These are phyloP conservation scores for Pilobolus umbonatus DNA, from an alignment of 192 early-diverging fungal genomes.

Conservation along the genomic window DNA sequence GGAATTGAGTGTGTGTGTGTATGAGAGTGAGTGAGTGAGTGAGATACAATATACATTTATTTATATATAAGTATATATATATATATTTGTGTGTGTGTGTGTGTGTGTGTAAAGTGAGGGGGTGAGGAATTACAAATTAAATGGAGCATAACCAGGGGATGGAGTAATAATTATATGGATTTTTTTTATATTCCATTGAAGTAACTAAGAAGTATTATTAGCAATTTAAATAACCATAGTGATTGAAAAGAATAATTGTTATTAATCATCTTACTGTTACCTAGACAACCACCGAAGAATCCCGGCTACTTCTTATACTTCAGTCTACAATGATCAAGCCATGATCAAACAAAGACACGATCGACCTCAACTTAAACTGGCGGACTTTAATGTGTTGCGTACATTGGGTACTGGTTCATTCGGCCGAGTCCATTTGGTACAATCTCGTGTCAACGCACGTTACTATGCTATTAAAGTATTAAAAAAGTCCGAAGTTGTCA, in stretches of 20 bases:
- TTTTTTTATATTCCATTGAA: not conserved
- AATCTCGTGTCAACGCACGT: conserved; percentile 69
- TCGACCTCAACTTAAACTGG: conserved; percentile 57
- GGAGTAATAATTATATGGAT: not conserved
- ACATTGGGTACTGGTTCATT: conserved; percentile 98
- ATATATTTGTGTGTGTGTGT: too few relatives aligned
- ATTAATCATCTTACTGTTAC: not conserved
- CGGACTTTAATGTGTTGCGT: conserved; percentile 80
- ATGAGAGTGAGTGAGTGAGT: too few relatives aligned
- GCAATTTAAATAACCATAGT: conserved; percentile 3
- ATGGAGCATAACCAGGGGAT: too few relatives aligned
- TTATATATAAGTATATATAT: too few relatives aligned
- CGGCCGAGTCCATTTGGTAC: conserved; percentile 94
- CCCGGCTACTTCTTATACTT: conserved; percentile 1
- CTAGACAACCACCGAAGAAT: not conserved
- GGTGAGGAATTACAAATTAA: too few relatives aligned
- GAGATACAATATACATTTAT: too few relatives aligned
- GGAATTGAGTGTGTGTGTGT: too few relatives aligned
- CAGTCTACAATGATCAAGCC: conserved; percentile 28
- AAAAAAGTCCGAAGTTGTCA: conserved; percentile 92
- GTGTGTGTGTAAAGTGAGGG: too few relatives aligned
- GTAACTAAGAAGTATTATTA: not conserved
- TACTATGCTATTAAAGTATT: conserved; percentile 98
- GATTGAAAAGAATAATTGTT: not conserved
- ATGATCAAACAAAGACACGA: conserved; percentile 32